Evolutionary conservation across 148 eudicot genomes (phyloP).

Genomic region (Silene conica): DNA sequence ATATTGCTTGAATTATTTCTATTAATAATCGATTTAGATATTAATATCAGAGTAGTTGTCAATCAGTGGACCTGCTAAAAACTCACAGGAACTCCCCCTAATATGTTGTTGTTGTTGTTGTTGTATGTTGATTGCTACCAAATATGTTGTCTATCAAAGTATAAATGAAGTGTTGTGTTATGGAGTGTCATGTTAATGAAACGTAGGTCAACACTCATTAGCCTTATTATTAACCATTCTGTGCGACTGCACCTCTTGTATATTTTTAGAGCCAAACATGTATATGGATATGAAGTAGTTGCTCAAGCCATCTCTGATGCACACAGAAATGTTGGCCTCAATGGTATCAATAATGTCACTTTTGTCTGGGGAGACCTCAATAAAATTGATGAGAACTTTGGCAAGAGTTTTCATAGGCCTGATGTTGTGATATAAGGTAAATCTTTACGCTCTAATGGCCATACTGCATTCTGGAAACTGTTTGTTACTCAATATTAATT

Average conservation of each 20-base stretch:
- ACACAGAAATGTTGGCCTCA: constrained; percentile 62
- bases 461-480: too few species aligned
- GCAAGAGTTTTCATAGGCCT: constrained; percentile 72
- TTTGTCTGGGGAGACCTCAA: constrained; percentile 93
- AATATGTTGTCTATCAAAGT: too few species aligned
- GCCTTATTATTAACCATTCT: background rate
- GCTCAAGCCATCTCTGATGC: constrained; percentile 90
- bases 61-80: too few species aligned
- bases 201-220: background rate
- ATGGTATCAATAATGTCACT: constrained; percentile 74
- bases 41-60: too few species aligned
- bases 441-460: constrained; percentile 3
- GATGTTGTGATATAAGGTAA: constrained; percentile 88
- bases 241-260: background rate
- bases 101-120: too few species aligned
- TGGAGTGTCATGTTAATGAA: background rate
- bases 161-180: too few species aligned
- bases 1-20: too few species aligned
- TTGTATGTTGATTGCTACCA: too few species aligned
- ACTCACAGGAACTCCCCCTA: too few species aligned
- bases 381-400: constrained; percentile 76
- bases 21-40: too few species aligned
- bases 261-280: constrained; percentile 61
- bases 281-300: constrained; percentile 94
- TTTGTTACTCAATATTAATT: too few species aligned